These are phyloP conservation scores for Colletotrichum brevisporum DNA, from an alignment of 2,329 filamentous ascomycete genomes.

Conservation along the genomic window DNA sequence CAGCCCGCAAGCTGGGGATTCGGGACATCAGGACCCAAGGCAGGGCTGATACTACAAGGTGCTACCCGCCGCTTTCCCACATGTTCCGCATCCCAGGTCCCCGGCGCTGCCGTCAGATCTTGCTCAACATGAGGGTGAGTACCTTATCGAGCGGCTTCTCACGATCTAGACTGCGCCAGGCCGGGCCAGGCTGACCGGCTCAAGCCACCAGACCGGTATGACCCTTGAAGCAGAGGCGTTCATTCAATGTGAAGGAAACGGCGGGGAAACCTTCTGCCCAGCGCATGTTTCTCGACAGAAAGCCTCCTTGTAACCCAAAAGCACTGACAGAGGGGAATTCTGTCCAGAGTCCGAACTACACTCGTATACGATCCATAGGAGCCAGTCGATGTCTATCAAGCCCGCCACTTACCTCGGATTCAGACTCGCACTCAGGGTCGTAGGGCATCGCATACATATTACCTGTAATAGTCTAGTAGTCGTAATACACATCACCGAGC, in stretches of 20 bases:
- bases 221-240: conserved; percentile 7
- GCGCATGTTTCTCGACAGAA: conserved; percentile 7
- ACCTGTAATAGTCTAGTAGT: too few relatives aligned
- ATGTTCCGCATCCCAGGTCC: conserved; percentile 25
- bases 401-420: not conserved
- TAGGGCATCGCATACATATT: too few relatives aligned
- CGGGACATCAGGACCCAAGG: conserved; percentile 3
- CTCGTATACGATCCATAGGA: too few relatives aligned
- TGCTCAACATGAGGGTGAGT: conserved; percentile 18
- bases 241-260: conserved; percentile 21
- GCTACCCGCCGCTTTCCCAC: conserved; percentile 12
- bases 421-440: not conserved
- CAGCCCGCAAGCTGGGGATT: conserved; percentile 8
- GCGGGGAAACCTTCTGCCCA: not conserved
- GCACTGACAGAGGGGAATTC: conserved; percentile 6
- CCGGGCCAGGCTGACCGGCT: not conserved
- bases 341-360: not conserved
- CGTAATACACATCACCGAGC: too few relatives aligned
- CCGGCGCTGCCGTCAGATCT: conserved; percentile 33
- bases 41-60: conserved; percentile 30
- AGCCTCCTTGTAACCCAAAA: not conserved
- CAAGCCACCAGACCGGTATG: conserved; percentile 7
- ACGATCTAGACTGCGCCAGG: conserved; percentile 19
- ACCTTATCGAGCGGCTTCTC: conserved; percentile 2
- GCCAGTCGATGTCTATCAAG: conserved; percentile 19